Conservation (phyloP, 176 grass and related monocot genomes). For the Musa acuminata region DNA sequence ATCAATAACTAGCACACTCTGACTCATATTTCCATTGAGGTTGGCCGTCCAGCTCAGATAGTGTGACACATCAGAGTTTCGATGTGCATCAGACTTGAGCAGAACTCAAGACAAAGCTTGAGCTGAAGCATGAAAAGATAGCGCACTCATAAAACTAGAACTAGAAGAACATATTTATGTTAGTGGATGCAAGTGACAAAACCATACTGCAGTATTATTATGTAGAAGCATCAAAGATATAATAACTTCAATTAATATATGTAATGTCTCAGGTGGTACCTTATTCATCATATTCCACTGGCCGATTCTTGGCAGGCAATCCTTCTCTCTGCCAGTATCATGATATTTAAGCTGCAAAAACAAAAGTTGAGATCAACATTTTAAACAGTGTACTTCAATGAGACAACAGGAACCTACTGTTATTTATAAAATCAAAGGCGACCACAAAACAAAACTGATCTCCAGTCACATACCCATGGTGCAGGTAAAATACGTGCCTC, state of each 20-base stretch:
- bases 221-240: no score
- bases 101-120: background rate
- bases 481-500: slow-evolving; percentile 90
- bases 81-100: background rate
- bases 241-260: no score
- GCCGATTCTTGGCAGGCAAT: slow-evolving; percentile 81
- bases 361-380: background rate
- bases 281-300: slow-evolving; percentile 99
- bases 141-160: background rate
- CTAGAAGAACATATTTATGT: background rate
- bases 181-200: no score
- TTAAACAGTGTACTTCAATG: background rate
- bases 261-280: slow-evolving; percentile 22
- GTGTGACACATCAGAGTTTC: background rate
- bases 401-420: background rate
- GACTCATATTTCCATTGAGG: no score
- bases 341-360: slow-evolving; percentile 70
- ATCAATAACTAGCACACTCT: no score
- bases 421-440: background rate
- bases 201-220: no score
- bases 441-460: background rate
- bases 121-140: background rate
- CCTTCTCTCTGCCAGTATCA: slow-evolving; percentile 81
- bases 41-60: background rate
- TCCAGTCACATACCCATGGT: slow-evolving; percentile 56